Conservation (phyloP, 345 rosid genomes). For the Heritiera littoralis region DNA sequence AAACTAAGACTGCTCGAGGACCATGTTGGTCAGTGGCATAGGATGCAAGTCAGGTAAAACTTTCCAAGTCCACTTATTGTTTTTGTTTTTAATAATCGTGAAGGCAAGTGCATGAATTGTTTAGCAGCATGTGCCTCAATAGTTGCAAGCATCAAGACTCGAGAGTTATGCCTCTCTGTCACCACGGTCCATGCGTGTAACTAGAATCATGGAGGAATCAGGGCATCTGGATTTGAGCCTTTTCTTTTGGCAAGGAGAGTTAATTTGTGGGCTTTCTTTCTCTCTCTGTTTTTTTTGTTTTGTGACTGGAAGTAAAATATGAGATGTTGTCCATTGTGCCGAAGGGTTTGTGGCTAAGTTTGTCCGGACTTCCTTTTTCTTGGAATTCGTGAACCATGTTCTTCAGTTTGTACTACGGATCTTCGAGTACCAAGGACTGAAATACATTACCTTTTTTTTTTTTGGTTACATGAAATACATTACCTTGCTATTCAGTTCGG, state of each 20-base stretch:
- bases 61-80: background rate
- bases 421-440: too few species aligned
- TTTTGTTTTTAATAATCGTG: background rate
- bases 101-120: background rate
- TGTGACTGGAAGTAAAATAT: too few species aligned
- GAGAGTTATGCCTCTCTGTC: background rate
- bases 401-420: too few species aligned
- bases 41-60: conserved; percentile 9
- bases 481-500: background rate
- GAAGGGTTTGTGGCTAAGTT: too few species aligned
- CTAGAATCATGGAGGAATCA: background rate
- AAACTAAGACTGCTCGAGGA: background rate
- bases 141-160: background rate
- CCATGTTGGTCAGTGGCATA: background rate
- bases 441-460: background rate
- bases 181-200: background rate
- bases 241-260: background rate
- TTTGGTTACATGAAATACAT: too few species aligned
- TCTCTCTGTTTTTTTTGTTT: too few species aligned
- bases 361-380: too few species aligned
- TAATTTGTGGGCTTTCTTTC: too few species aligned
- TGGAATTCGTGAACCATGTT: too few species aligned
- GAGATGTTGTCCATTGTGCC: too few species aligned
- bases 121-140: conserved; percentile 8
- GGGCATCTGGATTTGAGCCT: too few species aligned